Evolutionary conservation across 2,329 filamentous ascomycete species (phyloP), one percentile per base, ranked within the genome.

Genomic region (Fusarium sp.): DNA sequence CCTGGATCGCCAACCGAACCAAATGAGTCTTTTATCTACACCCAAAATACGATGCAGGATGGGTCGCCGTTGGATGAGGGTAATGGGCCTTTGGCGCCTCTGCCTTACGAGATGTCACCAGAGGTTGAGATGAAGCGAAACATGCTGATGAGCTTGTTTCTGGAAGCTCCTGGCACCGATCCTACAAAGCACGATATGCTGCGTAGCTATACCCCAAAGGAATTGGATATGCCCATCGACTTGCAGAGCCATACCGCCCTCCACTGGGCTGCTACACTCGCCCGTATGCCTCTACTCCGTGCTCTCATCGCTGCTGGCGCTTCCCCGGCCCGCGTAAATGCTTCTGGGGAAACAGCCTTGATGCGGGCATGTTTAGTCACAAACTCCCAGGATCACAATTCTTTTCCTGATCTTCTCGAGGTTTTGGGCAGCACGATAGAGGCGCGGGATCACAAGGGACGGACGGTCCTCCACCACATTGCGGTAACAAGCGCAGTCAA

Each of bases 401-500:
- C 92, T 52, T 99, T 99, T 76, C 93, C 95, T 0, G 94, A 97
- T 66, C 86, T 98, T 3, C 86, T 99, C 2, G 95, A 98, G 74
- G 89, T 97, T 1, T 86, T 99, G 10, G 94, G 94, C 14, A 89
- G 93, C 30, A 95, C 95, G 1, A 97, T 99, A 69, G 95, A 98
- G 73, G 90, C 97, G 45, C 89, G 94, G 26, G 96, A 99, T 79
- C 90, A 93, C 46, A 94, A 94, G 80, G 95, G 95, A 12, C 88
- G 96, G 40, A 98, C 95, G 0, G 94, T 98, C 17, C 85, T 99
- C 27, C 96, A 99, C 78, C 96, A 99, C 78, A 98, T 99, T 75
- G 95, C 96, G 8, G 90, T 98, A 37, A 97, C 96, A 18, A 98
- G 95, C 68, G 96, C 95, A 10, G 96, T 98, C 76, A 97, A 97